These are phyloP conservation scores for Fusarium fracticaudum DNA, from an alignment of 2,329 filamentous ascomycete genomes.

Conservation along the genomic window DNA sequence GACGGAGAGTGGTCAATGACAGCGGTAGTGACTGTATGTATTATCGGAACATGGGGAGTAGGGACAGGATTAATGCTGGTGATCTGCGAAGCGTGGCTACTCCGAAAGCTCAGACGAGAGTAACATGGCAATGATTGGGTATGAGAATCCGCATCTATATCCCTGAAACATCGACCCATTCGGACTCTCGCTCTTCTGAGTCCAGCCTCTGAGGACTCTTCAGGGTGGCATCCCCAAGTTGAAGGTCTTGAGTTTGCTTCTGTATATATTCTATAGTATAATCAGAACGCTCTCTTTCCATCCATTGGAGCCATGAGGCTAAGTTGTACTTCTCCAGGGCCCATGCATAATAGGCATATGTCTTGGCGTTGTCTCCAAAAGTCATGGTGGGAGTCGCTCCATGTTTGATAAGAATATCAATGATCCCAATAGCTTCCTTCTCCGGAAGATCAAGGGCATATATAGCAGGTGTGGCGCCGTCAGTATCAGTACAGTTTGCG, in stretches of 20 bases:
- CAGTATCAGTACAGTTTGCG: neutral
- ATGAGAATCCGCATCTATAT: too few relatives aligned
- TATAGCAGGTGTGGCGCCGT: neutral
- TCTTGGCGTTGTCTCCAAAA: accelerated
- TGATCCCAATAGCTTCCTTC: neutral
- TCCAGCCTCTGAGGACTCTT: neutral
- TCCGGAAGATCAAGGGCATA: neutral
- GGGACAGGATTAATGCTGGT: neutral
- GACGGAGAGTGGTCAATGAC: neutral
- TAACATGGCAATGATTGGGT: neutral
- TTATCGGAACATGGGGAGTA: neutral
- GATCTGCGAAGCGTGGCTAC: neutral
- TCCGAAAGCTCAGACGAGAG: neutral
- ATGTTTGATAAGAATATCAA: neutral
- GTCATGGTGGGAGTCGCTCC: accelerated
- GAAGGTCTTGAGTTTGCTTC: too few relatives aligned
- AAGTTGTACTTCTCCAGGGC: neutral
- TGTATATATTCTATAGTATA: neutral
- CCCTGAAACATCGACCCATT: neutral
- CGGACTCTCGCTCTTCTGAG: neutral
- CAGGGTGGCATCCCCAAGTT: too few relatives aligned
- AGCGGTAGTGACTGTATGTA: neutral
- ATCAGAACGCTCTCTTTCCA: neutral
- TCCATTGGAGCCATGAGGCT: accelerated
- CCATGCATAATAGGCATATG: neutral